A percentile compares a stretch with the other conserved stretches of the same genome.
These are phyloP conservation scores for Blumeriella jaapii DNA, from an alignment of 2,329 filamentous ascomycete species.

Conservation along the genomic window DNA sequence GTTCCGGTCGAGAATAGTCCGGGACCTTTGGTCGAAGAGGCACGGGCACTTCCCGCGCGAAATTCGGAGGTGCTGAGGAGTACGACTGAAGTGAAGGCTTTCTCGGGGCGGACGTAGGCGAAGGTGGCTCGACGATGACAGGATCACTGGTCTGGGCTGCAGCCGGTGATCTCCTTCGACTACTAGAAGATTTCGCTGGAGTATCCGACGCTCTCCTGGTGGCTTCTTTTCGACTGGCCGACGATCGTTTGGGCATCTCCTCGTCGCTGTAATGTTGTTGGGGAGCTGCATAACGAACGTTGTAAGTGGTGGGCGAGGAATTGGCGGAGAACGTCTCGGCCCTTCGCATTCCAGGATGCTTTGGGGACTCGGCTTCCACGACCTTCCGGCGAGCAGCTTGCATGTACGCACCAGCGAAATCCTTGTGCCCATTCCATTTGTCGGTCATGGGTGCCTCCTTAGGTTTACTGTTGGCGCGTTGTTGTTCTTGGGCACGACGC, in stretches of 20 bases:
- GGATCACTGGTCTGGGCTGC: constrained; percentile 10
- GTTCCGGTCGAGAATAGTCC: constrained; percentile 19
- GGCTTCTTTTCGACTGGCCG: constrained; percentile 17
- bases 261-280: constrained; percentile 22
- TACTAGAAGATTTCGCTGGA: constrained; percentile 15
- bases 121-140: constrained; percentile 23
- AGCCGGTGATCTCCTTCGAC: constrained; percentile 14
- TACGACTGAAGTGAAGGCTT: constrained; percentile 23
- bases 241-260: constrained; percentile 24
- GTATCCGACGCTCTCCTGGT: constrained; percentile 20
- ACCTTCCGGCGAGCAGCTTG: constrained; percentile 22
- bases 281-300: constrained; percentile 17
- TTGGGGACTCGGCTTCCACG: constrained; percentile 9
- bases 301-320: constrained; percentile 14
- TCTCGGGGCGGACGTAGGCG: constrained; percentile 16
- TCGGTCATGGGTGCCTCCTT: constrained; percentile 14
- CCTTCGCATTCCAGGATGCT: constrained; percentile 17
- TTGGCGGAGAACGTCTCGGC: constrained; percentile 24
- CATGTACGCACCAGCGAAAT: constrained; percentile 24
- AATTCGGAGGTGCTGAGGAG: constrained; percentile 21
- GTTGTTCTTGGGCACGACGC: constrained; percentile 6
- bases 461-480: constrained; percentile 11
- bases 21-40: constrained; percentile 25
- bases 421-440: constrained; percentile 22
- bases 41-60: constrained; percentile 14